Base-by-base conservation (phyloP, 495 filamentous ascomycete genomes). In the Lineolata rhizophorae region DNA sequence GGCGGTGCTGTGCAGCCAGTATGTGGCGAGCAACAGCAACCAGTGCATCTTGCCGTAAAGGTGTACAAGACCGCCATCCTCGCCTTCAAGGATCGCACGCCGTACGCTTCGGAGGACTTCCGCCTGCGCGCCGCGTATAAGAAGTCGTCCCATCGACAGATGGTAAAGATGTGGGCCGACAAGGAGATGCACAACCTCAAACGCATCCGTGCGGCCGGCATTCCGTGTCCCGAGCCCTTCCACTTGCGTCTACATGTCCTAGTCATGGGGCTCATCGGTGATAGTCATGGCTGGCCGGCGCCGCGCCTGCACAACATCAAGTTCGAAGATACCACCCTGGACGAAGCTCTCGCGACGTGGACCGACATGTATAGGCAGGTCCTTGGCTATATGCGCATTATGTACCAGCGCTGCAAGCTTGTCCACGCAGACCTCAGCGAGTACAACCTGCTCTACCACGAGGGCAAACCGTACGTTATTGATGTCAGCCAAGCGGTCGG, bases 111-210 rank as follows among this genome's bases (percentile, higher is more conserved):
- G 1, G 87, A 90, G 34, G 87, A 95, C 50, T 80, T 81, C 52
- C 62, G 90, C 19, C 82, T 83, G 56, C 56, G 70, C 24, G 56
- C 64, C 28, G 85, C 83, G 21, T 82, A 82, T 52, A 84, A 79
- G 54, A 94, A 94, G 60, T 74, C 70, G 36, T 85, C 76, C 53
- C 87, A 79, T 52, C 67, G 83, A 3, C 77, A 82, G 29, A 94
- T 93, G 84, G 84, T 97, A 31, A 87, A 92, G 51, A 54, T 92
- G 27, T 97, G 87, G 87, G 87, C 90, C 3, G 84, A 94, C 55
- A 97, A 97, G 55, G 87, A 97, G 51, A 87, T 91, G 62, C 67
- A 87, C 29, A 95, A 97, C 54, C 46, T 97, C 36, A 75, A 78
- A 37, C 65, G 90, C 30, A 69, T 97, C 14, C 56, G 82, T 45